Evolutionary conservation across 2,329 filamentous ascomycete species (phyloP).

Genomic region (Penicillium crustosum): DNA sequence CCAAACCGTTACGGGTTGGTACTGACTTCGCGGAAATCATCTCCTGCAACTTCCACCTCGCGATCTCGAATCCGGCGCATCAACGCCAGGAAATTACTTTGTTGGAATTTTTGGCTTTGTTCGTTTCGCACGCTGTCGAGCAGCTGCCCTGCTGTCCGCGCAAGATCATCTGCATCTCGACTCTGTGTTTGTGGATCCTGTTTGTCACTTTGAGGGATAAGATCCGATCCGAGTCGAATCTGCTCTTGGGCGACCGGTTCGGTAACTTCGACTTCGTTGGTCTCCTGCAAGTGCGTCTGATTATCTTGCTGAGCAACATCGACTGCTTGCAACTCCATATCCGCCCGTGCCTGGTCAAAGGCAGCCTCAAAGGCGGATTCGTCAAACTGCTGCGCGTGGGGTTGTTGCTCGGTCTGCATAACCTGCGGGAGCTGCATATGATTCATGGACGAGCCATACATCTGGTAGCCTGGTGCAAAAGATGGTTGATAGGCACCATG

Average conservation of each 20-base stretch:
- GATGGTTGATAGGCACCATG: constrained; percentile 31
- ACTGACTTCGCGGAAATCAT: constrained; percentile 54
- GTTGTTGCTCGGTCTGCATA: constrained; percentile 22
- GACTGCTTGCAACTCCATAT: constrained; percentile 33
- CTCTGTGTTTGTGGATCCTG: constrained; percentile 33
- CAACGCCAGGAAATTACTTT: constrained; percentile 72
- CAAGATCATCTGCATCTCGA: constrained; percentile 65
- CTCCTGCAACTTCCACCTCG: constrained; percentile 71
- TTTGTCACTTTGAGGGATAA: constrained; percentile 39
- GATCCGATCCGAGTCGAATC: constrained; percentile 46
- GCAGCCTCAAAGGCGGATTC: constrained; percentile 49
- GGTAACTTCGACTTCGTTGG: constrained; percentile 18
- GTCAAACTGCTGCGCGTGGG: constrained; percentile 39
- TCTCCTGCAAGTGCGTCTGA: constrained; percentile 15
- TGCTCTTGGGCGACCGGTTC: constrained; percentile 21
- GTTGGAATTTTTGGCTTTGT: constrained; percentile 70
- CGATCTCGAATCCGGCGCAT: constrained; percentile 74
- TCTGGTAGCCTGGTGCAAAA: constrained; percentile 29
- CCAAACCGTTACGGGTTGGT: constrained; percentile 42
- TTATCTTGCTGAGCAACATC: constrained; percentile 18
- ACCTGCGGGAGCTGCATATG: constrained; percentile 29
- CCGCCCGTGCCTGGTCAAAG: constrained; percentile 43
- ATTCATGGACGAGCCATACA: constrained; percentile 25
- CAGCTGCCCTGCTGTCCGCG: constrained; percentile 68
- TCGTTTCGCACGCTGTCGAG: constrained; percentile 68